These are phyloP conservation scores for Hypoxylon sp. DNA, from an alignment of 2,329 filamentous ascomycete genomes.

Conservation along the genomic window DNA sequence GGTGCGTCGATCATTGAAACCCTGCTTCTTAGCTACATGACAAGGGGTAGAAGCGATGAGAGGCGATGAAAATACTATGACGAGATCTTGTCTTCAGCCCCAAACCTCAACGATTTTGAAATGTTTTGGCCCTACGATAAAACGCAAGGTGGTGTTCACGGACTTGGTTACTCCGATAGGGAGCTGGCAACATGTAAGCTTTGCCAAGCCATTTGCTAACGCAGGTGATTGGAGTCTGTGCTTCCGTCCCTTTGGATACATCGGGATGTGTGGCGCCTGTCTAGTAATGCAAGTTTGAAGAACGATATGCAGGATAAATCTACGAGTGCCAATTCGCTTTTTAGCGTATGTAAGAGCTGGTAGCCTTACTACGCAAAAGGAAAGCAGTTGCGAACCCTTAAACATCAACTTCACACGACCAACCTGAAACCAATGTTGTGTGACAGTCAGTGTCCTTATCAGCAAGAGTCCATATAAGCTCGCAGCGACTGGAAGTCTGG, in stretches of 20 bases:
- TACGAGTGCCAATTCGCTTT: conserved; percentile 18
- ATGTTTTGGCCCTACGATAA: conserved; percentile 19
- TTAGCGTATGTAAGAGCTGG: conserved; percentile 25
- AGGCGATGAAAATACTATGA: conserved; percentile 9
- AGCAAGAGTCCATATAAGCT: neutral
- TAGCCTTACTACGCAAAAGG: conserved; percentile 41
- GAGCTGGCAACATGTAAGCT: conserved; percentile 32
- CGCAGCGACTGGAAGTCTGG: neutral
- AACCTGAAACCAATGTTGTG: conserved; percentile 34
- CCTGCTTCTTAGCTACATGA: neutral
- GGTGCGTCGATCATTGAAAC: conserved; percentile 17
- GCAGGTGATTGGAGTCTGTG: conserved; percentile 13
- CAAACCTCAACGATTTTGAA: conserved; percentile 25
- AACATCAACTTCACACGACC: conserved; percentile 25
- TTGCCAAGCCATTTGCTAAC: conserved; percentile 18
- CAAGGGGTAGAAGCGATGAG: conserved; percentile 4
- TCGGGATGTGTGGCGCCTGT: conserved; percentile 27
- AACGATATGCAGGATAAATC: conserved; percentile 22
- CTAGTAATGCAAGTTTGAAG: conserved; percentile 33
- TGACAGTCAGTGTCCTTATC: conserved; percentile 24
- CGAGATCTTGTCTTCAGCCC: conserved; percentile 20
- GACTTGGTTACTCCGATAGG: conserved; percentile 39
- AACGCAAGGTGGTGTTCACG: conserved; percentile 24
- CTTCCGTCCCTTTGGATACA: conserved; percentile 14
- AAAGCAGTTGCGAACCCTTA: conserved; percentile 24